A percentile compares a stretch with the other conserved stretches of the same genome.
These are phyloP conservation scores for Metschnikowia lochheadii DNA, from an alignment of 805 yeast species.

Conservation along the genomic window DNA sequence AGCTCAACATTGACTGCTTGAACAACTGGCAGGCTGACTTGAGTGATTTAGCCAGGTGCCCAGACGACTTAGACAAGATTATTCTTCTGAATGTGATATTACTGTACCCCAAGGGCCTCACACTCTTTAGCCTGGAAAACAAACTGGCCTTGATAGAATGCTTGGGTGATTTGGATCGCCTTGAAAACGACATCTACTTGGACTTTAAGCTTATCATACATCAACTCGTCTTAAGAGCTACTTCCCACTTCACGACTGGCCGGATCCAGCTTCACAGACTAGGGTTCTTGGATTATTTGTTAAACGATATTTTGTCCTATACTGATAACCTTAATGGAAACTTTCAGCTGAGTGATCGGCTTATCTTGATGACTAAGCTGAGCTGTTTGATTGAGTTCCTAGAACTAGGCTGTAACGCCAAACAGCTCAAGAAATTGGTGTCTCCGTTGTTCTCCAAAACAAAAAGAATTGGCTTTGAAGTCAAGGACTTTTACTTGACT, in stretches of 20 bases:
- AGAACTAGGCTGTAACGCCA: slow-evolving; percentile 34
- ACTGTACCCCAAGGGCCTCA: slow-evolving; percentile 12
- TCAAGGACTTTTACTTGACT: slow-evolving; percentile 20
- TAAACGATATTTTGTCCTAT: slow-evolving; percentile 18
- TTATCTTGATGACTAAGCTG: slow-evolving; percentile 8
- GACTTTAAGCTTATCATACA: slow-evolving; percentile 29
- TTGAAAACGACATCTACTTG: slow-evolving; percentile 22
- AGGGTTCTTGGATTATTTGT: slow-evolving; percentile 19
- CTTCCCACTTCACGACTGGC: slow-evolving; percentile 22
- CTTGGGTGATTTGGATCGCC: slow-evolving; percentile 3
- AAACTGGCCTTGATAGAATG: slow-evolving; percentile 15
- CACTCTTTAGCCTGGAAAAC: slow-evolving; percentile 5
- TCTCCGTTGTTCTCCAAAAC: slow-evolving; percentile 16
- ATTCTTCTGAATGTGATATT: slow-evolving; percentile 25
- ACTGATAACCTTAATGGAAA: slow-evolving; percentile 10
- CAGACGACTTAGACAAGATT: slow-evolving; percentile 15
- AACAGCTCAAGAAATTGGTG: slow-evolving; percentile 19
- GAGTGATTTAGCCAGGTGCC: slow-evolving; percentile 22
- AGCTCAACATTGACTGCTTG: slow-evolving; percentile 27
- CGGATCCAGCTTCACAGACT: slow-evolving; percentile 21
- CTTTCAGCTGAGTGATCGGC: slow-evolving; percentile 14
- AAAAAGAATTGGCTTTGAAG: slow-evolving; percentile 1
- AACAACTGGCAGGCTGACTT: slow-evolving; percentile 37
- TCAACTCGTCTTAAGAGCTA: slow-evolving; percentile 23
- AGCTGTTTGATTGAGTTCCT: slow-evolving; percentile 24